These are phyloP conservation scores for Calonectria montana DNA, from an alignment of 2,329 filamentous ascomycete genomes.

Conservation along the genomic window DNA sequence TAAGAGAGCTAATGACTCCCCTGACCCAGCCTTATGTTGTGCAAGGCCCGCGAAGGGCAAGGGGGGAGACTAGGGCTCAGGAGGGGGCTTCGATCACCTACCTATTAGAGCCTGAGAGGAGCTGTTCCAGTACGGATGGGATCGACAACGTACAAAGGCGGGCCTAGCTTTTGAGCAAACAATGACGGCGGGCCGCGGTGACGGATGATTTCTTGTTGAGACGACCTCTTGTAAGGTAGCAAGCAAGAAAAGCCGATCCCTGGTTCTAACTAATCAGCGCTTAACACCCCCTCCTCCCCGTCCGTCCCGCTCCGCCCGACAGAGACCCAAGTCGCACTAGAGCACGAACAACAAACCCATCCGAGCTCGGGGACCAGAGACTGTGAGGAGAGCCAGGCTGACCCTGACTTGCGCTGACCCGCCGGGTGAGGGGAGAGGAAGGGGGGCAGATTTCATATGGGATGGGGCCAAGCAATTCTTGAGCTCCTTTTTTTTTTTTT, in stretches of 20 bases:
- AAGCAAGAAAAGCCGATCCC: conserved; percentile 1
- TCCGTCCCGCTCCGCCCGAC: not conserved
- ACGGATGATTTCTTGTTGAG: not conserved
- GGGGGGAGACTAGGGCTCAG: not conserved
- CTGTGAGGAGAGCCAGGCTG: not conserved
- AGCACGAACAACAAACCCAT: conserved; percentile 19
- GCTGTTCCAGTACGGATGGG: not conserved
- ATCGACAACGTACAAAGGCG: not conserved
- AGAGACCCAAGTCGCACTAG: conserved; percentile 11
- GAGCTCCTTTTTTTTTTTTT: conserved; percentile 1
- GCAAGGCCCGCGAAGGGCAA: conserved; percentile 8
- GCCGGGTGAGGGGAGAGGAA: not conserved
- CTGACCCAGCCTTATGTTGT: conserved; percentile 33
- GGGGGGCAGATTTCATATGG: conserved; percentile 8
- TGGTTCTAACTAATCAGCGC: not conserved
- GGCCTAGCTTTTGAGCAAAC: not conserved
- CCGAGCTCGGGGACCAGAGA: conserved; percentile 5
- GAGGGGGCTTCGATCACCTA: not conserved
- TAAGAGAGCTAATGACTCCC: not conserved
- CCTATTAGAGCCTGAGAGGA: conserved; percentile 1
- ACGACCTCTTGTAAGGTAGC: not conserved
- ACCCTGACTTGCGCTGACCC: conserved; percentile 9
- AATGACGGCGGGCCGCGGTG: not conserved
- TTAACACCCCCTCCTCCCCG: conserved; percentile 4
- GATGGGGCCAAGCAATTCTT: conserved; percentile 11